Base-by-base conservation (phyloP, 2,329 filamentous ascomycete genomes). In the Colletotrichum trifolii region DNA sequence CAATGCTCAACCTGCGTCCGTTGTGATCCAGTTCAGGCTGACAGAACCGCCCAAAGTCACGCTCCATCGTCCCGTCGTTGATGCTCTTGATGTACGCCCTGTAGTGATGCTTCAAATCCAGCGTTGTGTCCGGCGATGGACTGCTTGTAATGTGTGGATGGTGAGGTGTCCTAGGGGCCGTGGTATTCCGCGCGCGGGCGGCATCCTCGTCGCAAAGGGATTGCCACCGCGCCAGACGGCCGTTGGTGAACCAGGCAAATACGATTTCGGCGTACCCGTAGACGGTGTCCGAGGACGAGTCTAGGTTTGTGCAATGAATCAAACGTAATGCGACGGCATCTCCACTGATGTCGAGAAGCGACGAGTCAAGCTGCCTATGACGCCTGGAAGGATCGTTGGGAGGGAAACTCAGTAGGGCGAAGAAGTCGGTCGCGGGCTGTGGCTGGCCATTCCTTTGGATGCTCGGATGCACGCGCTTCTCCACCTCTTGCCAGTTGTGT, bases 51-150 rank as follows among this genome's bases (percentile, higher is more conserved):
- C 68, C 60, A 9, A 78, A 73, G 5, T 69, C 55, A 0, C 61
- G 25, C n/a, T 53, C 50, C 72, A 73, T 70, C 4, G 74, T 72
- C 47, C 69, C 71, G 9, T 57, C 65, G 64, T 78, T 77, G 67
- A 79, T 76, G 67, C 71, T 71, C 10, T 55, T 49, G 36, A 77
- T 71, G 59, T 78, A 78, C 1, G 57, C 63, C 2, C 62, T 58
- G 62, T 78, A 78, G 67, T 52, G 36, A 2, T 48, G 13, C 17
- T 54, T 46, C 9, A 64, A 17, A 3, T 33, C 45, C 2, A 17
- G 9, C 5, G 17, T 12, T 3, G 50, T 10, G 11, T 33, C 34
- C 4, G 8, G 2, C 4, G n/a, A 13, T 3, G 50, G 15, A 3
- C 8, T 8, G 38, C 33, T 6, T 6, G 1, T 2, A 8, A 8